Evolutionary conservation across 2,329 filamentous ascomycete species (phyloP), one percentile per base, ranked within the genome.

Genomic region (Colletotrichum godetiae): DNA sequence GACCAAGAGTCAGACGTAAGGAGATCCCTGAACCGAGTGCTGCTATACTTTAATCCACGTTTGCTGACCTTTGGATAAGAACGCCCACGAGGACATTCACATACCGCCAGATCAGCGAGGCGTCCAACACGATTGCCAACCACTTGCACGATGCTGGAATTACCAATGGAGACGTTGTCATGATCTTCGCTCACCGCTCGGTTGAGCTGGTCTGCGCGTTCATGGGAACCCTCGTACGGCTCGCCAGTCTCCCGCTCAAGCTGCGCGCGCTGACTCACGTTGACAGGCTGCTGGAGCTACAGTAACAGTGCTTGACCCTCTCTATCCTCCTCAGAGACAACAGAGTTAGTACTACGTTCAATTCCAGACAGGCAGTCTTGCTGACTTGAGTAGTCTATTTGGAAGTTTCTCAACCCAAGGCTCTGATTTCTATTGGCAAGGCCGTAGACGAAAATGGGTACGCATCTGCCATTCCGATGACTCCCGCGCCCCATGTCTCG

Each of bases 71-170:
- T 53, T 75, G 46, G 2, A 63, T 73, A n/a, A 75, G 75, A 12
- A 85, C 87, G 3, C 55, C 67, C 19, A 87, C 91, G 8, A 86
- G 91, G 80, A 88, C 94, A 75, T 98, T 97, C 82, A 96, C 92
- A 29, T 98, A 98, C 82, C 87, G 87, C 76, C 94, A 97, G 79
- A 98, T 98, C 79, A 89, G 95, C 79, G 93, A 98, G 84, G 92
- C 93, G 0, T 93, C 94, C 35, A 97, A 97, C 80, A 87, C 91
- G 22, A 82, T 98, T 7, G 94, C 95, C 27, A 92, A 97, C 83
- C 90, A 97, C 79, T 88, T 98, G 24, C 89, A 93, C 67, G 87
- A 92, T 63, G 88, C 91, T 78, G 95, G 95, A 71, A 87, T 95
- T 75, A 87, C 91, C 72, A 87, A 91, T 76, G 95, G 95, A 10